Percentiles rank a stretch among this genome's conserved stretches.
Evolutionary conservation across 2,329 filamentous ascomycete species (phyloP).

Genomic region (Fusarium dimerum): DNA sequence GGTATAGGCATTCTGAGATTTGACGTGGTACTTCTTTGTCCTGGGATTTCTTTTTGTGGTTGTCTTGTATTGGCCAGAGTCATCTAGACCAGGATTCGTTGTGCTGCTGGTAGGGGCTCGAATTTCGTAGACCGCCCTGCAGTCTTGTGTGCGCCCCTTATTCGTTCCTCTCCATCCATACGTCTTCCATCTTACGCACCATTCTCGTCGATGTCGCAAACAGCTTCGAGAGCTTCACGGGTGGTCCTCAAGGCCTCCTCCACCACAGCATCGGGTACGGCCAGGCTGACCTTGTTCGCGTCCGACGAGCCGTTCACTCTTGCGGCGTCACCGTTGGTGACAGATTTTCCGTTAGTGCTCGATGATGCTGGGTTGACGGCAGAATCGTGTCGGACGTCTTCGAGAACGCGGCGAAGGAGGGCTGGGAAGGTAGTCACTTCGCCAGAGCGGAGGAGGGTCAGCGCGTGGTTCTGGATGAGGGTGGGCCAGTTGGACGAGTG

Average conservation of each 20-base stretch:
- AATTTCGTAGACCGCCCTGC: not conserved
- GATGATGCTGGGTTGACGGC: conserved; percentile 29
- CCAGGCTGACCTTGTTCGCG: conserved; percentile 43
- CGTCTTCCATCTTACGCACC: conserved; percentile 2
- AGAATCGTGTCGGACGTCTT: conserved; percentile 58
- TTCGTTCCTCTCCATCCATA: not conserved
- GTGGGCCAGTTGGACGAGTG: conserved; percentile 65
- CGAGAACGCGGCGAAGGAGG: conserved; percentile 61
- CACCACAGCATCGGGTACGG: conserved; percentile 59
- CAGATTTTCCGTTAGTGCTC: conserved; percentile 36
- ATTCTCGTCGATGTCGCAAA: conserved; percentile 42
- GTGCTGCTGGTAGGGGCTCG: no score
- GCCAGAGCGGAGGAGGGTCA: conserved; percentile 60
- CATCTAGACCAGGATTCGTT: no score
- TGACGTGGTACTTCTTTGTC: no score
- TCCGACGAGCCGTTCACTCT: conserved; percentile 30
- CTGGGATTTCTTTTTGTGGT: no score
- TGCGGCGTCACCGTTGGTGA: conserved; percentile 32
- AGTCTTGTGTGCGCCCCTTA: not conserved
- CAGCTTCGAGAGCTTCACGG: conserved; percentile 56
- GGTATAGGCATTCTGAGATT: no score
- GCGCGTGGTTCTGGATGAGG: conserved; percentile 58
- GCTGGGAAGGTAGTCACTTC: conserved; percentile 61
- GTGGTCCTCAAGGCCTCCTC: conserved; percentile 63
- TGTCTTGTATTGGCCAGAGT: no score